Base-by-base conservation (phyloP, 2,329 filamentous ascomycete genomes). In the Aspergillus hortae region DNA sequence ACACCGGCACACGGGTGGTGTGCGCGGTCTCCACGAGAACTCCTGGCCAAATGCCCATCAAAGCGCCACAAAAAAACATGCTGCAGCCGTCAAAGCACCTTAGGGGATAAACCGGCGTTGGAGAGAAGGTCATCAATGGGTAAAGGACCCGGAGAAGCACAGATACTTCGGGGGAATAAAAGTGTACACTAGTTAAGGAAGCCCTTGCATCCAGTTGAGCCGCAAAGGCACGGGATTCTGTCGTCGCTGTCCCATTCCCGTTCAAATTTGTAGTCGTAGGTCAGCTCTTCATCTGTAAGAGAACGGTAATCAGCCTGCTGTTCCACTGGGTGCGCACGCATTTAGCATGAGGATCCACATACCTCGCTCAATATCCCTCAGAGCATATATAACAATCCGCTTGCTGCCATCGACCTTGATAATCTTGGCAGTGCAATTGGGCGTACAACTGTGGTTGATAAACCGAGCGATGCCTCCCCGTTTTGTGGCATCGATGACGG, bases 231-330 rank as follows among this genome's bases (percentile, higher is more conserved):
- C 46, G 94, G 94, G 64, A 99, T 96, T 58, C 94, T 90, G 72
- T 99, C 94, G 57, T 91, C 84, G 62, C 90, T 95, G 66, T 91
- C 91, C 66, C 95, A 90, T 74, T 99, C 94, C 64, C 94, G 89
- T 77, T 99, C 94, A 72, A 99, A 99, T 74, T 99, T 99, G 82
- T 99, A 99, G 78, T 99, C 94, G 77, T 99, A 99, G 2, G 94
- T 99, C 70, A 99, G 85, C 79, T 99, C 94, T 76, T 99, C 94
- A 70, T 96, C 94, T 99, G 67, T 56, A 48, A 14, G 12, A 44
- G 40, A 48, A 30, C 27, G 27, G 27, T 30, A 11, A 53, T 61
- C 53, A 58, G 51, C 48, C 43, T 9, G n/a, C 23, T n/a, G 11
- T 27, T 15, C 21, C 6, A 46, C 32, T 19, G n/a, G n/a, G 7